A percentile compares a stretch with the other conserved stretches of the same genome.
These are phyloP conservation scores for Euphorbia peplus DNA, from an alignment of 345 rosid genomes.

Conservation along the genomic window DNA sequence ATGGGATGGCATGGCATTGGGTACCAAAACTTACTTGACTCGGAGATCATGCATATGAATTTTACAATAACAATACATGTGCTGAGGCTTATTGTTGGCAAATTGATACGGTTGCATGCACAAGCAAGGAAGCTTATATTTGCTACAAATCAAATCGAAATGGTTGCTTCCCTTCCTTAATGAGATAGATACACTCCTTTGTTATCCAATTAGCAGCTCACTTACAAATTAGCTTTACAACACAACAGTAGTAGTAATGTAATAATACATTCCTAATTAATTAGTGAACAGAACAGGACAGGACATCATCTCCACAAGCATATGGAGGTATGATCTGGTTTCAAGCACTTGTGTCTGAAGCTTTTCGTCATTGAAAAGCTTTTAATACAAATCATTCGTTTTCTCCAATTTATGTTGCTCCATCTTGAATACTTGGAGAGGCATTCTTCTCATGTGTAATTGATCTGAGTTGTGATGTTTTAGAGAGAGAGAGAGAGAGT, in stretches of 20 bases:
- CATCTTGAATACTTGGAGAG: constrained; percentile 40
- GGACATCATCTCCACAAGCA: constrained; percentile 13
- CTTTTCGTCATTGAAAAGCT: neutral
- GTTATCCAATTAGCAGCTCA: neutral
- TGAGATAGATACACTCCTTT: too few relatives aligned
- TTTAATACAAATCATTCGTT: neutral
- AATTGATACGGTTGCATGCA: too few relatives aligned
- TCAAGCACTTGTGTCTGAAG: neutral
- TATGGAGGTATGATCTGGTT: constrained; percentile 10
- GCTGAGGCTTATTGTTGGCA: too few relatives aligned
- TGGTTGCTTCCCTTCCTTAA: neutral
- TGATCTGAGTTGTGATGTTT: constrained; percentile 16
- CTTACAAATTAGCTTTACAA: constrained; percentile 9
- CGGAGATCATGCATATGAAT: constrained; percentile 37
- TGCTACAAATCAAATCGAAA: constrained; percentile 6
- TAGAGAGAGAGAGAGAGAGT: too few relatives aligned
- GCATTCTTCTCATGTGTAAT: constrained; percentile 34
- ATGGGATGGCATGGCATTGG: too few relatives aligned
- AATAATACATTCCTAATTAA: neutral
- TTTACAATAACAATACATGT: constrained; percentile 38
- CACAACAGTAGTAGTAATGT: too few relatives aligned
- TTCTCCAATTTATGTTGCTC: neutral
- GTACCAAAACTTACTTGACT: constrained; percentile 39
- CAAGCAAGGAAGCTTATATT: too few relatives aligned
- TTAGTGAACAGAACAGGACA: too few relatives aligned